These are phyloP conservation scores for Coix lacrymajobi DNA, from an alignment of 176 grass and related monocot species.

Conservation along the genomic window DNA sequence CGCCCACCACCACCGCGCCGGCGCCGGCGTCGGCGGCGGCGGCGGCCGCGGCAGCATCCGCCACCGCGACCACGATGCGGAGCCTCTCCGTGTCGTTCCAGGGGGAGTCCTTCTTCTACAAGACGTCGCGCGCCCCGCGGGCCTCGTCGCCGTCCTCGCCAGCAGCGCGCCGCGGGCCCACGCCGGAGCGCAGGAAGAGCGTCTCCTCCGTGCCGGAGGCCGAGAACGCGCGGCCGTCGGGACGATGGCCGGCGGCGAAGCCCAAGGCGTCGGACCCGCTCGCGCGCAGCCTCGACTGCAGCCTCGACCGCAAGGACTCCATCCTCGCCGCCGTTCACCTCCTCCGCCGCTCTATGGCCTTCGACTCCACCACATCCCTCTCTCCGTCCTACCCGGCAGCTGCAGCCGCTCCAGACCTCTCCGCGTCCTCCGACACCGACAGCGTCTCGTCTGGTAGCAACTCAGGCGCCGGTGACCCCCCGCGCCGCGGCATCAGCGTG, in stretches of 20 bases:
- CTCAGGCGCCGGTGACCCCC: constrained; percentile 61
- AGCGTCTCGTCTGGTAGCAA: constrained; percentile 93
- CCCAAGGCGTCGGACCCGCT: constrained; percentile 68
- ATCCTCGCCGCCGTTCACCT: constrained; percentile 79
- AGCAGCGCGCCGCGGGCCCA: constrained; percentile 46
- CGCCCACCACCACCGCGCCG: constrained; percentile 12
- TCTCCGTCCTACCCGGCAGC: constrained; percentile 35
- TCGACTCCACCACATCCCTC: constrained; percentile 48
- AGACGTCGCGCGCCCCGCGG: constrained; percentile 58
- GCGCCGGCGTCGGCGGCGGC: constrained; percentile 5
- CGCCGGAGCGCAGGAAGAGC: constrained; percentile 67
- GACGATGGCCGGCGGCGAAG: constrained; percentile 64
- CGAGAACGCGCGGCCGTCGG: constrained; percentile 64
- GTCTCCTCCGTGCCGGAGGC: constrained; percentile 40
- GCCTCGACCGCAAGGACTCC: constrained; percentile 69
- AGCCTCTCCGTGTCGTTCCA: constrained; percentile 97
- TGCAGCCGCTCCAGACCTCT: constrained; percentile 60
- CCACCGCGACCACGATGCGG: constrained; percentile 66
- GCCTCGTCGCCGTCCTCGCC: constrained; percentile 41
- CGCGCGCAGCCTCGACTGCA: constrained; percentile 80
- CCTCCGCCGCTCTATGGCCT: constrained; percentile 77
- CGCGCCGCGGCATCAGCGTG: constrained; percentile 69
- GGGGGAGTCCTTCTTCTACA: constrained; percentile 93
- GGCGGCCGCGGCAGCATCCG: background rate
- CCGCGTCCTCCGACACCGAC: constrained; percentile 77